phyloP scores from a whole-genome alignment of 192 early-diverging fungal genomes.

The Backusella psychrophila region DNA sequence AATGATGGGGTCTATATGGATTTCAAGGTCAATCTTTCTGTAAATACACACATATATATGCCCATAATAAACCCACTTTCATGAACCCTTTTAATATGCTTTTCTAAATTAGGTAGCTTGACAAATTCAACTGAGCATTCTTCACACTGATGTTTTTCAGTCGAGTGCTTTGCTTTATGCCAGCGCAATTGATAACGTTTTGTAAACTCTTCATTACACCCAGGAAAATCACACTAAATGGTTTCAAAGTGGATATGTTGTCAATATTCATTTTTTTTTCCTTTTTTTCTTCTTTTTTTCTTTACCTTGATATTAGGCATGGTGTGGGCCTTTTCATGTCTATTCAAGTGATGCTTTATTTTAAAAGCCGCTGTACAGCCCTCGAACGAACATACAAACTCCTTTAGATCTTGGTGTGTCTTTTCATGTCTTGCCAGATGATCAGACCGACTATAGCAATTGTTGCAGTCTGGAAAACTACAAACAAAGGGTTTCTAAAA shows the following conservation, averaged over 20 bases:
- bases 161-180: not conserved
- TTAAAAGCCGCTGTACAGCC: not conserved
- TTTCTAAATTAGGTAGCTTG: not conserved
- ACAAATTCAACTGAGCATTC: not conserved
- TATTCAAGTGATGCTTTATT: conserved; percentile 3
- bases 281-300: not conserved
- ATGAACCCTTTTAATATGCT: conserved; percentile 8
- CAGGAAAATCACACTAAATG: conserved; percentile 5
- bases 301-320: not conserved
- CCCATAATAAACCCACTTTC: not conserved
- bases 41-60: too few species aligned
- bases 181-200: conserved; percentile 10
- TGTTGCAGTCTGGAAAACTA: not conserved
- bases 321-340: not conserved
- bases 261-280: not conserved
- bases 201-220: not conserved
- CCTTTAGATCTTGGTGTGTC: not conserved
- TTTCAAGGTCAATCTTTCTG: too few species aligned
- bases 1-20: conserved; percentile 1
- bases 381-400: not conserved
- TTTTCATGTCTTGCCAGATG: conserved; percentile 7
- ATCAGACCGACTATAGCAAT: not conserved
- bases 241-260: too few species aligned
- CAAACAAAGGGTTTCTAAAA: conserved; percentile 4
- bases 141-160: not conserved